These are phyloP conservation scores for Cadophora gregata DNA, from an alignment of 2,329 filamentous ascomycete genomes.

Conservation along the genomic window DNA sequence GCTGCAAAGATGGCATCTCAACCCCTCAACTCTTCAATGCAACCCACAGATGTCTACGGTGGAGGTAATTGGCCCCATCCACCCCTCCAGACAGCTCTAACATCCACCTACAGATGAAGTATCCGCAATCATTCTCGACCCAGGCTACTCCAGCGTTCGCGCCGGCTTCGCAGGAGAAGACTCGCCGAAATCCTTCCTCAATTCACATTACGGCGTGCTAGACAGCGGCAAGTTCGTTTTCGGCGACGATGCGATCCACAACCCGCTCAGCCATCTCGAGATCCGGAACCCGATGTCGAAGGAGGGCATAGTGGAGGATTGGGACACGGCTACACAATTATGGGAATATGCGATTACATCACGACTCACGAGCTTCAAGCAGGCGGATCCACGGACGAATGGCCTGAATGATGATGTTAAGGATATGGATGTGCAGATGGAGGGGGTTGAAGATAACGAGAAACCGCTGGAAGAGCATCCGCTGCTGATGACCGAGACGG, in stretches of 20 bases:
- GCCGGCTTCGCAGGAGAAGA: conserved; percentile 98
- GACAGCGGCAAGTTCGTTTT: conserved; percentile 67
- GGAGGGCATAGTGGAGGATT: conserved; percentile 93
- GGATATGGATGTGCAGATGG: conserved; percentile 63
- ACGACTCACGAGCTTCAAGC: conserved; percentile 79
- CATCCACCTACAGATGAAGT: conserved; percentile 76
- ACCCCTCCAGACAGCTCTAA: conserved; percentile 17
- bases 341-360: conserved; percentile 95
- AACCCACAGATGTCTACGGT: conserved; percentile 68
- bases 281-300: conserved; percentile 90
- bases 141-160: conserved; percentile 88
- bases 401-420: conserved; percentile 72
- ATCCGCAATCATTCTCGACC: conserved; percentile 93
- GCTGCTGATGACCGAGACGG: conserved; percentile 89
- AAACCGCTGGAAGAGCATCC: conserved; percentile 89
- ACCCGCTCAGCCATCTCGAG: conserved; percentile 76
- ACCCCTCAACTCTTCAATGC: conserved; percentile 59
- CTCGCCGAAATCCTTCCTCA: conserved; percentile 90
- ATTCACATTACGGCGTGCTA: conserved; percentile 81
- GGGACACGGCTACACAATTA: conserved; percentile 86
- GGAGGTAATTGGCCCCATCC: conserved; percentile 54
- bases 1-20: conserved; percentile 57
- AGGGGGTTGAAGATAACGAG: conserved; percentile 63
- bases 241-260: conserved; percentile 88
- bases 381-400: conserved; percentile 74